Percentiles rank a stretch among this genome's conserved stretches.
Conservation (phyloP, 768 basidiomycete species). For the Auriscalpium microsporum region DNA sequence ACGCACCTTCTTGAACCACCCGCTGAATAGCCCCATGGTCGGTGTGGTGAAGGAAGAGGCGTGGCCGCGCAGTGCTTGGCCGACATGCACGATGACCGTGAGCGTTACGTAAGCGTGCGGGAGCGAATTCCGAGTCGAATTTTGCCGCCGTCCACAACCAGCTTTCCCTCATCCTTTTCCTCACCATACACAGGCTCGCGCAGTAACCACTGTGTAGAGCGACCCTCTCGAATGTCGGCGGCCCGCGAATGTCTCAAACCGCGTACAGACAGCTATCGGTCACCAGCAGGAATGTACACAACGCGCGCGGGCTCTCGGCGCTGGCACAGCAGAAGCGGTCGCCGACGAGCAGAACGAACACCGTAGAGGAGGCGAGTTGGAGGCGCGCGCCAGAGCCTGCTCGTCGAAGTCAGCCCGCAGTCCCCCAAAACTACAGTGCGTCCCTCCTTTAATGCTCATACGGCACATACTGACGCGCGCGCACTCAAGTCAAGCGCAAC, state of each 20-base stretch:
- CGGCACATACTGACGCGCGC: background rate
- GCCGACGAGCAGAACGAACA: background rate
- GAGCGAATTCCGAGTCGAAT: background rate
- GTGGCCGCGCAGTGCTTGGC: no score
- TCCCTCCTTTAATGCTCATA: background rate
- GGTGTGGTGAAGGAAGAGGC: background rate
- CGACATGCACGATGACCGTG: no score
- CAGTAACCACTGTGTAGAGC: background rate
- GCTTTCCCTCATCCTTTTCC: no score
- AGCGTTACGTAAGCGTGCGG: background rate
- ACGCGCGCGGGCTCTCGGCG: background rate
- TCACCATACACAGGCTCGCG: no score
- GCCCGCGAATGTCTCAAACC: slow-evolving; percentile 8
- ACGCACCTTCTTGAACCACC: slow-evolving; percentile 19
- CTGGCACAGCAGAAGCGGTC: slow-evolving; percentile 2
- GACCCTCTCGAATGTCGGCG: slow-evolving; percentile 6
- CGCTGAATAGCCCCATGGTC: slow-evolving; percentile 13
- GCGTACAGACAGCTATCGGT: background rate
- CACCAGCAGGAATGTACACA: background rate
- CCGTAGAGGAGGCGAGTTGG: background rate
- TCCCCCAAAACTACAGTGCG: background rate
- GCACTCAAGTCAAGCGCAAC: slow-evolving; percentile 56
- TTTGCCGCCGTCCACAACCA: no score
- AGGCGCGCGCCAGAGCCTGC: background rate
- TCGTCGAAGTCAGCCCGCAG: no score